Evolutionary conservation across 768 basidiomycete genomes (phyloP), one percentile per base, ranked within the genome.

Genomic region (Calocera cornea): DNA sequence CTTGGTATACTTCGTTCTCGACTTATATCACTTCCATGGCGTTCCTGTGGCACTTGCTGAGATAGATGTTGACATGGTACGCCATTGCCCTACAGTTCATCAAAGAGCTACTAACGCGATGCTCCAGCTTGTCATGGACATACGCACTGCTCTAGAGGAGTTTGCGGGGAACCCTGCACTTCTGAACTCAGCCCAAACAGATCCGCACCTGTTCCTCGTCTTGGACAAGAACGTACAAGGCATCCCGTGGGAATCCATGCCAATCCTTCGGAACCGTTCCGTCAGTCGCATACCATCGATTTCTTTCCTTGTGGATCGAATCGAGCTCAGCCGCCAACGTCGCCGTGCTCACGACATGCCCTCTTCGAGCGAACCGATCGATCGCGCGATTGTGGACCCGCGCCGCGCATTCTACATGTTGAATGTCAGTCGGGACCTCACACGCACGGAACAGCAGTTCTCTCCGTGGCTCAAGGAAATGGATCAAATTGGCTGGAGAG

Each of bases 221-320:
- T 81, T 98, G 64, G 97, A 97, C 76, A 91, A 90, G 77, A 87
- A 90, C 68, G 78, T 95, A 12, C 91, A 94, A 73, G 85, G 86
- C 0, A 81, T 98, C 66, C 95, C 97, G 1, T 98, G 95, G 95
- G 97, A 98, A 77, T 95, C 89, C 29, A 85, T 97, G 16, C 94
- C 95, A 0, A 83, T 87, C 44, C 78, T 98, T 12, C 83, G 91
- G 44, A 91, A 89, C 10, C 81, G 87, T 64, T 90, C 93, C 65
- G 83, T 97, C 73, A 94, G 91, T 74, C 87, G 97, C n/a, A 86
- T 97, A 70, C 97, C 97, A 1, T 91, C 88, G 38, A 74, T 94
- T 41, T 84, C 90, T 67, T 97, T 97, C 80, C 79, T 99, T 22
- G 76, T 89, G 27, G 97, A 99, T 74, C 83, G 95, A 31, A 70